Evolutionary conservation across 1,139 yeast species (phyloP), one percentile per base, ranked within the genome.

Genomic region (Magnusiomyces suaveolens): DNA sequence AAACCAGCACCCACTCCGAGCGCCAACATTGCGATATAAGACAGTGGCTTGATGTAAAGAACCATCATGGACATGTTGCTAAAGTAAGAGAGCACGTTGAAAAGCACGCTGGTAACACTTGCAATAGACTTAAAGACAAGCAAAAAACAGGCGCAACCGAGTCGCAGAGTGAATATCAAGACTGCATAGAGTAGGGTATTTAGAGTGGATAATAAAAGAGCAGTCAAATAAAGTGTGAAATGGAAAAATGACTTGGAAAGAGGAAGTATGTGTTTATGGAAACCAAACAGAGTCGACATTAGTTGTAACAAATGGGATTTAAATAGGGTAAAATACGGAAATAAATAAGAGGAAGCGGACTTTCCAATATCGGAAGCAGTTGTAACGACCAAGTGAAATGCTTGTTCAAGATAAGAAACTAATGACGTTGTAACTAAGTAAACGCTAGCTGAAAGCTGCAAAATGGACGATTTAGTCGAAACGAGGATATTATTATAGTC

Each of bases 31-130:
- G 18, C n/a, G 21, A 39, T 18, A 39, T 39, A 39, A 10, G 43
- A 16, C 18, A 39, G 43, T 16, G 43, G 43, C 43, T 39, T 39
- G 43, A 39, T 16, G n/a, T 39, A 39, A 10, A 39, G 21, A 39
- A 39, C 43, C 43, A 39, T 39, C n/a, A 39, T 10, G n/a, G 43
- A 39, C 43, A 39, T 16, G 43, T 39, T 39, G 21, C 43, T 39
- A 8, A 39, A 4, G 43, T 39, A 39, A 6, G 36, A 6, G 12
- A 29, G 36, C 12, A 12, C 12, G 36, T 29, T 29, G 12, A 29
- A 29, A 29, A 29, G 12, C 12, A 29, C 12, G 6, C 12, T 12
- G 6, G 36, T 12, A 29, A 12, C 6, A 29, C 12, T 29, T 29
- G 12, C 36, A 6, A 29, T 29, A 8, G 12, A 29, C 36, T 12